These are phyloP conservation scores for Athelia sp. DNA, from an alignment of 1,284 basidiomycete genomes.

Conservation along the genomic window DNA sequence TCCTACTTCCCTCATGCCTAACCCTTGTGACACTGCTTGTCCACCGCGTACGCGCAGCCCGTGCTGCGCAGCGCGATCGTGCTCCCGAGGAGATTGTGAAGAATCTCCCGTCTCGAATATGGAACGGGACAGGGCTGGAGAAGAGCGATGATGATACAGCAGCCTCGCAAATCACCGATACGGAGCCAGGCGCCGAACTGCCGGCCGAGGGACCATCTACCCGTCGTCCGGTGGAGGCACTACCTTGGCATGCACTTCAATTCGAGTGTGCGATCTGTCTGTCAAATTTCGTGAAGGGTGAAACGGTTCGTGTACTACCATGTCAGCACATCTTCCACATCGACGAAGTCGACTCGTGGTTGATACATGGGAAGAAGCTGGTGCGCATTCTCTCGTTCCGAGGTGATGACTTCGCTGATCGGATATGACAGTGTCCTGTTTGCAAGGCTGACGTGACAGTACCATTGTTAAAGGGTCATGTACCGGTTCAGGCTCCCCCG, in stretches of 20 bases:
- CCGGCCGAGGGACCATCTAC: slow-evolving; percentile 31
- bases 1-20: slow-evolving; percentile 75
- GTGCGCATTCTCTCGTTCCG: slow-evolving; percentile 39
- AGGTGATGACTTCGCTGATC: slow-evolving; percentile 7
- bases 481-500: neutral
- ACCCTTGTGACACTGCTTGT: slow-evolving; percentile 79
- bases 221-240: slow-evolving; percentile 29
- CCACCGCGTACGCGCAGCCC: slow-evolving; percentile 71
- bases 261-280: slow-evolving; percentile 89
- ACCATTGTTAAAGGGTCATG: slow-evolving; percentile 31
- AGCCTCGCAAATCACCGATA: slow-evolving; percentile 25
- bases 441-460: slow-evolving; percentile 87
- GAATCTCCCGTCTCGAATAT: slow-evolving; percentile 72
- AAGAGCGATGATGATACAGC: slow-evolving; percentile 39
- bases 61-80: slow-evolving; percentile 73
- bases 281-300: slow-evolving; percentile 78
- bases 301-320: slow-evolving; percentile 83
- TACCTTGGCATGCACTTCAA: slow-evolving; percentile 70
- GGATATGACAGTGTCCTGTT: slow-evolving; percentile 65
- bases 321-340: slow-evolving; percentile 88
- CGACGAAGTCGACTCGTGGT: slow-evolving; percentile 85
- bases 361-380: slow-evolving; percentile 85
- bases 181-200: slow-evolving; percentile 29
- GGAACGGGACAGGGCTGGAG: slow-evolving; percentile 76
- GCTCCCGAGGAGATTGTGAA: slow-evolving; percentile 77